phyloP scores from a whole-genome alignment of 2,329 filamentous ascomycete genomes.

The Thielaviopsis punctulata region DNA sequence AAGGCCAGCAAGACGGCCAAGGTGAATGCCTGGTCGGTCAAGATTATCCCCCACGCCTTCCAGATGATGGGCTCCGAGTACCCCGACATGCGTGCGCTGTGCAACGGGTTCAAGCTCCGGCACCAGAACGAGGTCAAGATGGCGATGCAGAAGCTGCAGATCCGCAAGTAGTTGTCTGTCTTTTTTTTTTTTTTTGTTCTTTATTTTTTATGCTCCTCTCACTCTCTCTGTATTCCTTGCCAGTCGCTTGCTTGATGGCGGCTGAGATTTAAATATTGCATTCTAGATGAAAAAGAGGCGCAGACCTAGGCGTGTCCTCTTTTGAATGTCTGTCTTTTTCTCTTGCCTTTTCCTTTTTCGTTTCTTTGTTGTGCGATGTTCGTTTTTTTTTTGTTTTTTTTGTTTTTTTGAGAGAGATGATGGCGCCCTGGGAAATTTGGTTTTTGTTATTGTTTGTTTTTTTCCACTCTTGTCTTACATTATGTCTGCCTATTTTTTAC shows the following conservation, averaged over 20 bases:
- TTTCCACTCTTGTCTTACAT: neutral
- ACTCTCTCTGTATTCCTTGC: neutral
- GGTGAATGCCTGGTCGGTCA: constrained; percentile 67
- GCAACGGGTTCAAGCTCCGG: constrained; percentile 90
- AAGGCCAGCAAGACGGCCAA: constrained; percentile 65
- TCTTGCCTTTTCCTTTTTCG: neutral
- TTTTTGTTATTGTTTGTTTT: neutral
- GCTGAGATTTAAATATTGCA: neutral
- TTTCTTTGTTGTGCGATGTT: neutral
- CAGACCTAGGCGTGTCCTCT: neutral
- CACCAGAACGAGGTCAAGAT: constrained; percentile 52
- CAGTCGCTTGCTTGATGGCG: neutral
- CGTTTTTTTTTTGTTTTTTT: neutral
- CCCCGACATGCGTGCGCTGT: constrained; percentile 84
- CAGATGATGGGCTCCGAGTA: constrained; percentile 80
- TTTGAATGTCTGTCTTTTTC: neutral
- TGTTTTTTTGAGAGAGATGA: neutral
- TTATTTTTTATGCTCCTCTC: neutral
- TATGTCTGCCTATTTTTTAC: neutral
- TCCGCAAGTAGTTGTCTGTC: constrained; percentile 6
- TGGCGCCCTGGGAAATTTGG: neutral
- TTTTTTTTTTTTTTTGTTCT: neutral
- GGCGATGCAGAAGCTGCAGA: constrained; percentile 18
- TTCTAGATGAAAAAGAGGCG: neutral
- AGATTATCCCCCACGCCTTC: constrained; percentile 83